Conservation (phyloP, 495 filamentous ascomycete species). For the Daldinia vernicosa region DNA sequence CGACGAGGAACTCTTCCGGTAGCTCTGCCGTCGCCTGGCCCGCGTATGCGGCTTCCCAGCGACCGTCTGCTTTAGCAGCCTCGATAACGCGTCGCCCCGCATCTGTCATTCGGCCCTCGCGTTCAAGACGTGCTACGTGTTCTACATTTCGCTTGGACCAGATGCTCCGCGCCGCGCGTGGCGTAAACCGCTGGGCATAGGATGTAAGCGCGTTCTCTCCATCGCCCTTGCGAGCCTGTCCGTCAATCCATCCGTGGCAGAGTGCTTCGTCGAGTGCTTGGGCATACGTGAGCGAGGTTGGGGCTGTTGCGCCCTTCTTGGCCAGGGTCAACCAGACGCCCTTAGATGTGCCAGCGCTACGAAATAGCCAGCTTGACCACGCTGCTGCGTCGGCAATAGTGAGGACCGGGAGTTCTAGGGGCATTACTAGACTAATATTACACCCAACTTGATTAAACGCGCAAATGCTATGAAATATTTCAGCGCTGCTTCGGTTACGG, state of each 20-base stretch:
- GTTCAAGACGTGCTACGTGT: not conserved
- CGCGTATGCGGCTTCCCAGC: not conserved
- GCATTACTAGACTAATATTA: not conserved
- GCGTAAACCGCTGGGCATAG: constrained; percentile 38
- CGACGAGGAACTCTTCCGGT: not conserved
- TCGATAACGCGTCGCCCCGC: not conserved
- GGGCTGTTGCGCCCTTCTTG: constrained; percentile 35
- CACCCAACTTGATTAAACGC: too few relatives aligned
- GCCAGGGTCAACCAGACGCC: not conserved
- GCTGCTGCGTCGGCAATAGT: not conserved
- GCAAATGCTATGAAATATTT: too few relatives aligned
- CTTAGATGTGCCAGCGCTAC: not conserved
- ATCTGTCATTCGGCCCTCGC: not conserved
- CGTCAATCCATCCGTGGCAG: constrained; percentile 70
- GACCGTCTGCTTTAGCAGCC: not conserved
- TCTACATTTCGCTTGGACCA: not conserved
- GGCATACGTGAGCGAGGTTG: constrained; percentile 58
- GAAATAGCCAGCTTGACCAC: not conserved
- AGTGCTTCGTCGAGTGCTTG: constrained; percentile 65
- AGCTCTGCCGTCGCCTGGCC: not conserved
- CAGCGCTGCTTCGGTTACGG: too few relatives aligned
- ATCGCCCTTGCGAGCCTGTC: constrained; percentile 48
- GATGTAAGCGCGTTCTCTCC: not conserved
- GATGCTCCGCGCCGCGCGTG: not conserved
- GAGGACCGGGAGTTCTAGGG: not conserved